Conservation (phyloP, 495 filamentous ascomycete genomes). For the Sordaria brevicollis region DNA sequence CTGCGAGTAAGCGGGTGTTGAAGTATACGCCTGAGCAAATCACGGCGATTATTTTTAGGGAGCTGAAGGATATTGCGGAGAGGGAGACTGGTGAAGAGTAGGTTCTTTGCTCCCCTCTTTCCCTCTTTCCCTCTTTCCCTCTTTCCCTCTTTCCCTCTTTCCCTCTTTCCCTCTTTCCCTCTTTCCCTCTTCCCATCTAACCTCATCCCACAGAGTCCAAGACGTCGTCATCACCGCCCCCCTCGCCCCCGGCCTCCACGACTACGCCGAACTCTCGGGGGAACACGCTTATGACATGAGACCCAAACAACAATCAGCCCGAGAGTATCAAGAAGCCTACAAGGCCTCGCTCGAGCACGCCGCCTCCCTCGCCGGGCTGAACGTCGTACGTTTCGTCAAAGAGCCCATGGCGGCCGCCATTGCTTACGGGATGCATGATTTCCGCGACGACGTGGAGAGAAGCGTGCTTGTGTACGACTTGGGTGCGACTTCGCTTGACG, state of each 20-base stretch:
- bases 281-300: background rate
- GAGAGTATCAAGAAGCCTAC: slow-evolving; percentile 94
- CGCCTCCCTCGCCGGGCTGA: slow-evolving; percentile 81
- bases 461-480: slow-evolving; percentile 91
- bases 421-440: slow-evolving; percentile 61
- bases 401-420: slow-evolving; percentile 79
- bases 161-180: background rate
- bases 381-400: slow-evolving; percentile 89
- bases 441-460: slow-evolving; percentile 49
- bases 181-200: background rate
- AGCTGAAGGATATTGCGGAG: slow-evolving; percentile 95
- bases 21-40: slow-evolving; percentile 74
- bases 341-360: slow-evolving; percentile 92
- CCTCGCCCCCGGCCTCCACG: slow-evolving; percentile 26
- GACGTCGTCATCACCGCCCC: slow-evolving; percentile 93
- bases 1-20: background rate
- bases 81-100: slow-evolving; percentile 69
- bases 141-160: background rate
- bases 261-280: background rate
- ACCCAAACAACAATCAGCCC: background rate
- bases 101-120: background rate
- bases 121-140: background rate
- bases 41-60: slow-evolving; percentile 72
- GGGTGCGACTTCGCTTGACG: slow-evolving; percentile 98
- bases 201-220: slow-evolving; percentile 31